Conservation (phyloP, 2,329 filamentous ascomycete genomes). For the Ascomycota sp. region DNA sequence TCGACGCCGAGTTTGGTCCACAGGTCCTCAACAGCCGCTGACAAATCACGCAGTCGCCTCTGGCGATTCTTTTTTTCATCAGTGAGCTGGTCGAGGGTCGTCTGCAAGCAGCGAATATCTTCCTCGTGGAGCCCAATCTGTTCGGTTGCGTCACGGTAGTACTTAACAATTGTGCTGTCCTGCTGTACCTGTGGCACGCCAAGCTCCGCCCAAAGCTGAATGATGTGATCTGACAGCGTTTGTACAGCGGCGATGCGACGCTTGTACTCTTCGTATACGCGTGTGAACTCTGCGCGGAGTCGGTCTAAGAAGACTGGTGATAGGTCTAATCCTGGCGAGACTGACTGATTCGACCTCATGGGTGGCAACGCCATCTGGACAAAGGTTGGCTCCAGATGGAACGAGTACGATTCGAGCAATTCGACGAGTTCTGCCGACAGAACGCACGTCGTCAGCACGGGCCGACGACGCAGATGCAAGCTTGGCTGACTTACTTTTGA, state of each 20-base stretch:
- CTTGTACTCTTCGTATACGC: constrained; percentile 92
- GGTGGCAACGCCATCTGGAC: constrained; percentile 72
- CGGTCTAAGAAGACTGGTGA: constrained; percentile 72
- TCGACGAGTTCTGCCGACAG: constrained; percentile 79
- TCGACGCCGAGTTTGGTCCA: constrained; percentile 81
- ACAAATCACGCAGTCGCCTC: constrained; percentile 55
- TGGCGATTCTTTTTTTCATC: constrained; percentile 82
- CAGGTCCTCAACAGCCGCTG: constrained; percentile 56
- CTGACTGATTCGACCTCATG: constrained; percentile 51
- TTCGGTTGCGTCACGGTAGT: constrained; percentile 77
- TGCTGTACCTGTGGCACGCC: constrained; percentile 88
- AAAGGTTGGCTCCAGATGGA: constrained; percentile 79
- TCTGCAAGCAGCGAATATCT: constrained; percentile 52
- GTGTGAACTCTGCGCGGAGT: constrained; percentile 77
- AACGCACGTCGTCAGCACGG: no score
- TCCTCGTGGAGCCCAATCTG: constrained; percentile 83
- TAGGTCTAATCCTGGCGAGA: constrained; percentile 77
- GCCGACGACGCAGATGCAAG: no score
- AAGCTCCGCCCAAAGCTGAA: constrained; percentile 87
- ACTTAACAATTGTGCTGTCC: constrained; percentile 68
- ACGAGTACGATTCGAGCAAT: constrained; percentile 88
- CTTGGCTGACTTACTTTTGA: constrained; percentile 50
- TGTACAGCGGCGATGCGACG: constrained; percentile 61
- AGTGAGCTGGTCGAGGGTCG: constrained; percentile 60
- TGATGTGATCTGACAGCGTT: constrained; percentile 60